Evolutionary conservation across 371 early-diverging fungal species (phyloP).

Genomic region (Mucor sp.): DNA sequence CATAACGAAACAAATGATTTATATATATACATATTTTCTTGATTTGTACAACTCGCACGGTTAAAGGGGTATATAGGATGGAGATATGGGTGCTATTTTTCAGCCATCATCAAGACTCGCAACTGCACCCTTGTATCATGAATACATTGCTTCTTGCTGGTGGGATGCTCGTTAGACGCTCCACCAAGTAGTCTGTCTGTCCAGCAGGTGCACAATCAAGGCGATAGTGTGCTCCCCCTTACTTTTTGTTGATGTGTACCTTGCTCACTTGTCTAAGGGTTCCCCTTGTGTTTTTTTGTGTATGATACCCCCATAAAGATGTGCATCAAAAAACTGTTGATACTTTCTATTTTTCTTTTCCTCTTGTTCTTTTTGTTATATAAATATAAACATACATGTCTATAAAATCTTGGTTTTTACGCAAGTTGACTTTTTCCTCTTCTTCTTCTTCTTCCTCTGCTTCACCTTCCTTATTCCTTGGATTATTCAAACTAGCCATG

Average conservation of each 20-base stretch:
- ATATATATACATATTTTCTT: constrained; percentile 6
- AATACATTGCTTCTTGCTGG: neutral
- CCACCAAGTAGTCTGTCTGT: neutral
- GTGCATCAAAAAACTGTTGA: constrained; percentile 5
- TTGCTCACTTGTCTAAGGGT: neutral
- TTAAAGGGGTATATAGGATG: neutral
- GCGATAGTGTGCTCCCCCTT: neutral
- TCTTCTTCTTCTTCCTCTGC: constrained; percentile 11
- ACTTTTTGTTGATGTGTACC: neutral
- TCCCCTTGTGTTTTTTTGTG: constrained; percentile 1
- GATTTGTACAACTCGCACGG: constrained; percentile 7
- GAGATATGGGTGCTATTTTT: neutral
- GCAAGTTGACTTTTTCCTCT: constrained; percentile 1
- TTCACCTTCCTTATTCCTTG: constrained; percentile 29
- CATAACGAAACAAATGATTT: neutral
- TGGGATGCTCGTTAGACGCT: neutral
- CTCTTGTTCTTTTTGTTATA: constrained; percentile 14
- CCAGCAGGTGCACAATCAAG: neutral
- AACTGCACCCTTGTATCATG: neutral
- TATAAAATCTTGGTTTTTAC: constrained; percentile 22
- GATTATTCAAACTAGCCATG: constrained; percentile 29
- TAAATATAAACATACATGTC: constrained; percentile 16
- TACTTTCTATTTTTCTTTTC: constrained; percentile 17
- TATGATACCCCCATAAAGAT: constrained; percentile 5
- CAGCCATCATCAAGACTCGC: neutral